Evolutionary conservation across 2,329 filamentous ascomycete species (phyloP).

Genomic region (Neofusicoccum cordaticola): DNA sequence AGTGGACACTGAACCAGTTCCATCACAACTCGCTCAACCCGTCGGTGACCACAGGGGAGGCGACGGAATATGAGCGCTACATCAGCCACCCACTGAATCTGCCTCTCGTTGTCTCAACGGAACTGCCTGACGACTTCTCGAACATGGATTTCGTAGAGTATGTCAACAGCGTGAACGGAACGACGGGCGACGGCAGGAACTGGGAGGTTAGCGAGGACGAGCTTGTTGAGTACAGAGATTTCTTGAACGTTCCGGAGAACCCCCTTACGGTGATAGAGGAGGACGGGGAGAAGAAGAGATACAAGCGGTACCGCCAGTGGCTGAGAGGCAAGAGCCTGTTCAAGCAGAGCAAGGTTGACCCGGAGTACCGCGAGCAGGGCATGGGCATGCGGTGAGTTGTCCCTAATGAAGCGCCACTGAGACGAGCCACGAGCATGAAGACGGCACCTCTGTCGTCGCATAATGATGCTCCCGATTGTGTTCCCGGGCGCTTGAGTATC

Average conservation of each 20-base stretch:
- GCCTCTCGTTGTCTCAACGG: slow-evolving; percentile 72
- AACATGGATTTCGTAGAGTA: slow-evolving; percentile 76
- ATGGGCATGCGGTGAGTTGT: not conserved
- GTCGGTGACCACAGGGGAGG: slow-evolving; percentile 71
- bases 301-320: slow-evolving; percentile 96
- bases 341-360: slow-evolving; percentile 68
- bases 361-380: slow-evolving; percentile 36
- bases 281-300: slow-evolving; percentile 86
- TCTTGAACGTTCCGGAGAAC: slow-evolving; percentile 74
- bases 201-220: slow-evolving; percentile 61
- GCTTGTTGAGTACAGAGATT: slow-evolving; percentile 69
- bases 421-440: not conserved
- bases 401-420: not conserved
- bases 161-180: slow-evolving; percentile 65
- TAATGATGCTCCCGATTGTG: not conserved
- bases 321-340: slow-evolving; percentile 91
- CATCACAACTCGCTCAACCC: slow-evolving; percentile 84
- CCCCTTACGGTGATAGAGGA: slow-evolving; percentile 84
- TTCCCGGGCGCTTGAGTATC: not conserved
- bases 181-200: slow-evolving; percentile 49
- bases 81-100: slow-evolving; percentile 86
- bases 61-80: slow-evolving; percentile 84
- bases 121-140: slow-evolving; percentile 55
- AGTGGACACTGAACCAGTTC: slow-evolving; percentile 85
- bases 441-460: not conserved